Evolutionary conservation across 306 rosid species (phyloP), one percentile per base, ranked within the genome.

Genomic region (Inga laurina): DNA sequence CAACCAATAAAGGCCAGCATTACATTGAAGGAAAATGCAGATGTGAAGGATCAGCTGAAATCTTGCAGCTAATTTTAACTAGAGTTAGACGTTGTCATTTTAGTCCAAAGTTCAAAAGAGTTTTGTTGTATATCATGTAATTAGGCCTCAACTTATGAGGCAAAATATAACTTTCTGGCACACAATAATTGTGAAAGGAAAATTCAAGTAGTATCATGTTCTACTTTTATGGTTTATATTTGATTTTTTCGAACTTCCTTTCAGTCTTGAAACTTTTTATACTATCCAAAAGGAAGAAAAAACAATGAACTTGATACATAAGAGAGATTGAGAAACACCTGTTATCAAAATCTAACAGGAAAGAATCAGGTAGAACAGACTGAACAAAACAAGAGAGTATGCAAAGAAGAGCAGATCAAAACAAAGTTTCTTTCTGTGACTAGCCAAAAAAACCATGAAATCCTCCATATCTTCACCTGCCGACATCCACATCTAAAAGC

Each of bases 371-470:
- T 12, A 37, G 52, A 56, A 56, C 13, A 35, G 30, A 51, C 27
- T 32, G 67, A 52, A 54, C 32, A 71, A 22, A 22, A 46, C 59
- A 72, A 69, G 4, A 39, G 48, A 69, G 30, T 10, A 39, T n/a
- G 48, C 74, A 37, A 21, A 30, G 9, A 32, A 70, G 10, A 41
- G 48, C 48, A 68, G n/a, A 70, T 21, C 74, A 7, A 73, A 44
- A 12, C n/a, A 71, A n/a, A 10, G 34, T 12, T 9, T n/a, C 39
- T 3, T 22, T n/a, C 37, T 10, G 24, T 8, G 22, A n/a, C 76
- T n/a, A n/a, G n/a, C n/a, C n/a, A 79, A 7, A 70, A 66, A 66
- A 65, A 73, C 74, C 15, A 32, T 66, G n/a, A 72, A 56, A 62
- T 56, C 61, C 22, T n/a, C n/a, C n/a, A 43, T 51, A 45, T 61